Evolutionary conservation across 176 grass and related monocot genomes (phyloP), one percentile per base, ranked within the genome.

Genomic region (Eragrostis nindensis): DNA sequence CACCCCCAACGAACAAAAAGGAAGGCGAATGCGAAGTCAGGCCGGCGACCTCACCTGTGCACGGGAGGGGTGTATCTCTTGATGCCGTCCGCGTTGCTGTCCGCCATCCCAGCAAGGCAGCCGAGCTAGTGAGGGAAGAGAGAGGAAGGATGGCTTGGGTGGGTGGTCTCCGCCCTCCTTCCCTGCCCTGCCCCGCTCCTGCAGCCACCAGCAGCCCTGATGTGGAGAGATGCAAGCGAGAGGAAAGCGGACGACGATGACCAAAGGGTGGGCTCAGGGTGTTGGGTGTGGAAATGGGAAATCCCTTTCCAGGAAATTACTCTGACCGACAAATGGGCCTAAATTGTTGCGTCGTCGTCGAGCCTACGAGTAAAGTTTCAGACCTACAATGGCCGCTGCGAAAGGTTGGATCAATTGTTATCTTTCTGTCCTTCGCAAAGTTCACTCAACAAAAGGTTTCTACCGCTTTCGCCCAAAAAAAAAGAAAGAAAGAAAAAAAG

Each of bases 61-160:
- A 83, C 86, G 48, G 80, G 80, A 78, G 86, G 86, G 57, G 80
- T 88, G 74, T 88, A 88, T 66, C 80, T 63, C 86, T 88, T 88
- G 86, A 88, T 82, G 74, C 67, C 50, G 59, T 88, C 86, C 47
- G 74, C 40, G 74, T 73, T 88, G 80, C 38, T n/a, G 12, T 88
- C 86, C 39, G 80, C 86, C 86, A 88, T 88, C 67, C 24, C 46
- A 67, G 74, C 66, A 14, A 77, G 19, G 54, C 11, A 4, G 47
- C 36, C 7, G 4, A 30, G 74, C 38, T 30, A 47, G 38, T 2
- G 5, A 6, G 73, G 22, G 17, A 11, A 21, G 38, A 44, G 24
- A 32, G 57, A 32, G 42, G 75, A 65, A 72, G 75, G 57, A 70
- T 19, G 50, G 54, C 38, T 25, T 14, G 77, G 77, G 64, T 76